A percentile compares a stretch with the other conserved stretches of the same genome.
phyloP scores from a whole-genome alignment of 2,329 filamentous ascomycete genomes.

The Phialocephala subalpina region DNA sequence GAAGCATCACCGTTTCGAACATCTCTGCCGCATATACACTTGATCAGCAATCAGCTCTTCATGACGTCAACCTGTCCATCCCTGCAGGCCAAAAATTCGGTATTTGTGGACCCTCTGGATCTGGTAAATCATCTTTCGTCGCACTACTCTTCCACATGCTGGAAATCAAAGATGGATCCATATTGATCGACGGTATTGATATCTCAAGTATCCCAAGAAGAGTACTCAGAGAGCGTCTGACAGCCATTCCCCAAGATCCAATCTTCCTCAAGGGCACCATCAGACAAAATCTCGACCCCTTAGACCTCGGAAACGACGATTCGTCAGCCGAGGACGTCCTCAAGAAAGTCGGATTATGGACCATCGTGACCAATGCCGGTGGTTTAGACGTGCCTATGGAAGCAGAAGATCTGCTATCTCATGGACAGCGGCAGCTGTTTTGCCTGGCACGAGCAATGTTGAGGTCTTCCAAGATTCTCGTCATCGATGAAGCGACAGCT shows the following conservation, averaged over 20 bases:
- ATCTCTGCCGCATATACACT: slow-evolving; percentile 42
- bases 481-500: slow-evolving; percentile 45
- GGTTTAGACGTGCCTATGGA: slow-evolving; percentile 47
- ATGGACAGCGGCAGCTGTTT: slow-evolving; percentile 54
- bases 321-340: slow-evolving; percentile 52
- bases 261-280: slow-evolving; percentile 57
- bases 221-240: slow-evolving; percentile 51
- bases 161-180: slow-evolving; percentile 49
- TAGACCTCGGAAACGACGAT: slow-evolving; percentile 42
- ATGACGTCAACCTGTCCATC: slow-evolving; percentile 49
- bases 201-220: slow-evolving; percentile 52
- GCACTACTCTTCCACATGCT: slow-evolving; percentile 58
- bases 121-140: slow-evolving; percentile 53
- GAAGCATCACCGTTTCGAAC: slow-evolving; percentile 42
- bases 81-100: slow-evolving; percentile 56
- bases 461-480: slow-evolving; percentile 44
- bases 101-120: slow-evolving; percentile 56
- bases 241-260: slow-evolving; percentile 55
- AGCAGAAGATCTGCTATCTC: slow-evolving; percentile 54
- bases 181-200: slow-evolving; percentile 57
- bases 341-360: slow-evolving; percentile 48
- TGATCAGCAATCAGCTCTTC: slow-evolving; percentile 21
- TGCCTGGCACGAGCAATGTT: slow-evolving; percentile 56
- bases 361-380: slow-evolving; percentile 20
- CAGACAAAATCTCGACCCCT: slow-evolving; percentile 57